Conservation (phyloP, 106 monocot species). For the Dendrobium nobile region DNA sequence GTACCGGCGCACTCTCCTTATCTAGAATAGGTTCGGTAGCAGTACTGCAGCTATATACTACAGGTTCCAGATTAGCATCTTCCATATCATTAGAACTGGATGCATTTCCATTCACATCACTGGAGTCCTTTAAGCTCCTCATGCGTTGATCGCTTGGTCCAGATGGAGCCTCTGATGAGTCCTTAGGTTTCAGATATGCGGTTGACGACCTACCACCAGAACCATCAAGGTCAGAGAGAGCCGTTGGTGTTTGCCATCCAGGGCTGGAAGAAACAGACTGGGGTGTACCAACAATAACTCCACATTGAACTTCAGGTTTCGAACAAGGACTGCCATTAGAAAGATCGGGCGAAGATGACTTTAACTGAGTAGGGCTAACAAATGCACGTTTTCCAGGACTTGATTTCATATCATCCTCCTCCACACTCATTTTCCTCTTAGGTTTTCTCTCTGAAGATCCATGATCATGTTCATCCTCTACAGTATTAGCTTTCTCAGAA, state of each 20-base stretch:
- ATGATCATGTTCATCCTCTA: slow-evolving; percentile 9
- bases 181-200: not conserved
- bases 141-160: not conserved
- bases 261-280: not conserved
- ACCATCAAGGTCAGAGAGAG: not conserved
- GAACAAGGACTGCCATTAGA: not conserved
- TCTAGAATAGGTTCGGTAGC: not conserved
- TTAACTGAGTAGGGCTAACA: slow-evolving; percentile 15
- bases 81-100: not conserved
- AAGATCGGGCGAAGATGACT: slow-evolving; percentile 6
- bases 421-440: slow-evolving; percentile 30
- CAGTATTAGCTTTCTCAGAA: slow-evolving; percentile 8
- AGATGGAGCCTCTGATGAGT: slow-evolving; percentile 5
- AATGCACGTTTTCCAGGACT: slow-evolving; percentile 22
- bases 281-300: not conserved
- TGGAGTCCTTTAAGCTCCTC: not conserved
- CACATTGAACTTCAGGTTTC: not conserved
- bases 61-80: not conserved
- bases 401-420: slow-evolving; percentile 8
- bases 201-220: not conserved
- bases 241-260: not conserved
- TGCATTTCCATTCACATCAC: not conserved
- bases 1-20: slow-evolving; percentile 8
- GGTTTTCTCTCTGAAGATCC: slow-evolving; percentile 23
- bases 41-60: not conserved